These are phyloP conservation scores for Aspergillus saccharolyticus DNA, from an alignment of 495 filamentous ascomycete species.

Conservation along the genomic window DNA sequence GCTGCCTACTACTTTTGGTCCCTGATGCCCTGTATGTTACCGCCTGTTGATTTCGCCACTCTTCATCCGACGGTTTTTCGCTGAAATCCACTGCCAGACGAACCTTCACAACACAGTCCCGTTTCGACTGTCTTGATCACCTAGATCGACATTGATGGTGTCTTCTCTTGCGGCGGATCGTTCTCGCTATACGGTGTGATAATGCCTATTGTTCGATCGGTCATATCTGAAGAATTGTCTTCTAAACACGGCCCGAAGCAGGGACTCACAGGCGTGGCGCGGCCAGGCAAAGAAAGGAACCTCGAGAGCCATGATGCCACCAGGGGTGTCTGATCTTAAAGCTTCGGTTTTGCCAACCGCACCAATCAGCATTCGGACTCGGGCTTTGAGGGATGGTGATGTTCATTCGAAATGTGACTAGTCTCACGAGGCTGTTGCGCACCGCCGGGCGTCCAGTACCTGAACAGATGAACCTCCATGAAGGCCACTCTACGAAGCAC, in stretches of 20 bases:
- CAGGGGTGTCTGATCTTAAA: neutral
- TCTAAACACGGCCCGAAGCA: neutral
- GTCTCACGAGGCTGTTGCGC: neutral
- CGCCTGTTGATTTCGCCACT: neutral
- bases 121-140: neutral
- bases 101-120: neutral
- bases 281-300: neutral
- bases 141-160: neutral
- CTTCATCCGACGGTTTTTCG: neutral
- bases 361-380: neutral
- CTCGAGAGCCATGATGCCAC: neutral
- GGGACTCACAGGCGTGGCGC: neutral
- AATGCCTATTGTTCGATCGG: neutral
- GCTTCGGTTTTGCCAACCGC: neutral
- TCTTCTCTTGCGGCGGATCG: neutral
- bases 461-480: neutral
- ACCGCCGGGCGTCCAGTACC: neutral
- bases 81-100: neutral
- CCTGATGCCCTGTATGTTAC: constrained; percentile 11
- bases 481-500: neutral
- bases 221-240: neutral
- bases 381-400: neutral
- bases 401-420: neutral
- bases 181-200: neutral
- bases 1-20: constrained; percentile 17